Conservation (phyloP, 306 rosid genomes). For the Hippophae gyantsensis region DNA sequence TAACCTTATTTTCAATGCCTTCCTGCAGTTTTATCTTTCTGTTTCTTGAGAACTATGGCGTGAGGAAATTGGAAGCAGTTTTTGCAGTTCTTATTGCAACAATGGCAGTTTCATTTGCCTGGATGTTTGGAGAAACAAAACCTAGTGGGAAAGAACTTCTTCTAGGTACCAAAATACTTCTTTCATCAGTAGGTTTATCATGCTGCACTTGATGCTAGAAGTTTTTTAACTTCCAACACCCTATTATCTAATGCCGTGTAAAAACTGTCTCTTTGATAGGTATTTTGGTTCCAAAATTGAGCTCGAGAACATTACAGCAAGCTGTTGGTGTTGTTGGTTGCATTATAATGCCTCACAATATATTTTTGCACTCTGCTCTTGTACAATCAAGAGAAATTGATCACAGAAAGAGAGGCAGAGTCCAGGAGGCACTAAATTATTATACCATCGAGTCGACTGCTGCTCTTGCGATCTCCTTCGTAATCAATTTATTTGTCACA, state of each 20-base stretch:
- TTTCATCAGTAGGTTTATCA: constrained; percentile 2
- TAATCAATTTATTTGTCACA: constrained; percentile 76
- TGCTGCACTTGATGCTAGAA: background rate
- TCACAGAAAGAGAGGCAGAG: constrained; percentile 54
- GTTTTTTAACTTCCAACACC: background rate
- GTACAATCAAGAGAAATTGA: constrained; percentile 84
- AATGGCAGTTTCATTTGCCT: constrained; percentile 89
- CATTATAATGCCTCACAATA: constrained; percentile 96
- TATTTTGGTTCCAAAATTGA: constrained; percentile 78
- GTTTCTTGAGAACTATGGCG: constrained; percentile 91
- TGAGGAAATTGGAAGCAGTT: constrained; percentile 88
- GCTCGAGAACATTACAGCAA: constrained; percentile 80
- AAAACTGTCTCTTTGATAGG: constrained; percentile 35
- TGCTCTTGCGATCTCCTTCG: constrained; percentile 71
- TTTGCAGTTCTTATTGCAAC: constrained; percentile 80
- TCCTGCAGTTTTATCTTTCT: constrained; percentile 79
- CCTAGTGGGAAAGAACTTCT: constrained; percentile 81
- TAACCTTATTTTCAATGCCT: constrained; percentile 8
- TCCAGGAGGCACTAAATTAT: constrained; percentile 88
- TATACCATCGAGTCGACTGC: constrained; percentile 76
- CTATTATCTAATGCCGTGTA: constrained; percentile 14
- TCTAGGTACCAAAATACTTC: constrained; percentile 40
- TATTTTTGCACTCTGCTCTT: constrained; percentile 89
- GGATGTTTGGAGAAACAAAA: constrained; percentile 94
- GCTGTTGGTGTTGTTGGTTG: constrained; percentile 98